Evolutionary conservation across 768 basidiomycete species (phyloP).

Genomic region (Leccinum obscurum): DNA sequence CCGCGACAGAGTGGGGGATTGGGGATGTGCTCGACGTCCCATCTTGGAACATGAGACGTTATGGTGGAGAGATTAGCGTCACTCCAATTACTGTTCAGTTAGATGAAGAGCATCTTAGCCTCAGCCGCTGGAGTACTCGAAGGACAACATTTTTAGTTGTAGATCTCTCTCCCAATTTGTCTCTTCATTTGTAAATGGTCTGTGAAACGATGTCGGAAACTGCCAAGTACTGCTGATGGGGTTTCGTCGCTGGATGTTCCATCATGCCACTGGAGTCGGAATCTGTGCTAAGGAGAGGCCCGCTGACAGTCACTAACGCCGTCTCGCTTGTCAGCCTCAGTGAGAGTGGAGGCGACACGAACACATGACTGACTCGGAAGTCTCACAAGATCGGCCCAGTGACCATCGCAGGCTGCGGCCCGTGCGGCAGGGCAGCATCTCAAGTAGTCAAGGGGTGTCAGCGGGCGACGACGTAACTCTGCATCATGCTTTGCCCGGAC

Average conservation of each 20-base stretch:
- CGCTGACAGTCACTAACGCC: neutral
- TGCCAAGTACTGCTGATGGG: no score
- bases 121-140: neutral
- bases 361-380: no score
- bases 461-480: neutral
- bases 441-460: neutral
- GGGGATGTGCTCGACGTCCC: slow-evolving; percentile 4
- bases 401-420: no score
- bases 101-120: neutral
- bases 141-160: neutral
- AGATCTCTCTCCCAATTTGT: neutral
- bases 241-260: no score
- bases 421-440: neutral
- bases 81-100: neutral
- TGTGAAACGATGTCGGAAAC: no score
- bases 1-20: neutral
- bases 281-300: no score
- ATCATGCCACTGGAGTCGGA: no score
- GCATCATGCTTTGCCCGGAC: no score
- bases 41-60: slow-evolving; percentile 1
- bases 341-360: no score
- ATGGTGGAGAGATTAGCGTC: neutral
- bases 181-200: no score
- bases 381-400: no score
- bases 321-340: neutral